These are phyloP conservation scores for Ogataea degrootiae DNA, from an alignment of 805 yeast genomes.

Conservation along the genomic window DNA sequence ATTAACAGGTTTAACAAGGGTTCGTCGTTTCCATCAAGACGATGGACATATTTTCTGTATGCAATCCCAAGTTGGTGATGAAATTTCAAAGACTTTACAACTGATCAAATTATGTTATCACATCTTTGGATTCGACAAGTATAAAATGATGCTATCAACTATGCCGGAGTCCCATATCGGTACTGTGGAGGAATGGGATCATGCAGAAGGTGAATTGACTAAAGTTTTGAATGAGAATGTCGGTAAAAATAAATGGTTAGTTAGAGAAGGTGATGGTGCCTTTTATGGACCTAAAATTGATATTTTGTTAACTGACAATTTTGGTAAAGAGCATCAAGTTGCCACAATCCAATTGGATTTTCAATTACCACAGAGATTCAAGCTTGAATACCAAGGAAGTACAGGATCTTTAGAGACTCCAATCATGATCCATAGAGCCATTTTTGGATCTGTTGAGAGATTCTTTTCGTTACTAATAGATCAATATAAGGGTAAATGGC, in stretches of 20 bases:
- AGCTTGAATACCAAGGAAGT: conserved; percentile 59
- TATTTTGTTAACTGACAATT: conserved; percentile 72
- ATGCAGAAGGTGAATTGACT: conserved; percentile 68
- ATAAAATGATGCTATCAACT: conserved; percentile 72
- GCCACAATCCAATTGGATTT: conserved; percentile 96
- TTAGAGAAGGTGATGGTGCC: conserved; percentile 94
- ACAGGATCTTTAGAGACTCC: conserved; percentile 59
- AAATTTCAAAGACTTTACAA: conserved; percentile 66
- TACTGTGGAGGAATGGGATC: conserved; percentile 68
- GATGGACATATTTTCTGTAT: conserved; percentile 96
- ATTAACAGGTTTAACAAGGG: conserved; percentile 85
- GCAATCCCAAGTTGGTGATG: conserved; percentile 65
- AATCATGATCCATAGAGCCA: conserved; percentile 94
- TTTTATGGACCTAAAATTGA: conserved; percentile 97
- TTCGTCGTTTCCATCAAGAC: conserved; percentile 94
- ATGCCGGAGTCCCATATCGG: conserved; percentile 86
- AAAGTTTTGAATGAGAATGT: conserved; percentile 49
- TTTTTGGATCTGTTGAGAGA: conserved; percentile 90
- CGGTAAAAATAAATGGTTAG: conserved; percentile 52
- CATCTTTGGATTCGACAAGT: conserved; percentile 55
- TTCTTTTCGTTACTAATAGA: conserved; percentile 88
- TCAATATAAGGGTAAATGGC: conserved; percentile 92
- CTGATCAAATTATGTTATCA: conserved; percentile 72
- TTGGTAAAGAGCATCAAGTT: conserved; percentile 81
- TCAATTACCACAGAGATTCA: conserved; percentile 84